Evolutionary conservation across 164 flowering plant species (phyloP), one percentile per base, ranked within the genome.

Genomic region (Piper betle): DNA sequence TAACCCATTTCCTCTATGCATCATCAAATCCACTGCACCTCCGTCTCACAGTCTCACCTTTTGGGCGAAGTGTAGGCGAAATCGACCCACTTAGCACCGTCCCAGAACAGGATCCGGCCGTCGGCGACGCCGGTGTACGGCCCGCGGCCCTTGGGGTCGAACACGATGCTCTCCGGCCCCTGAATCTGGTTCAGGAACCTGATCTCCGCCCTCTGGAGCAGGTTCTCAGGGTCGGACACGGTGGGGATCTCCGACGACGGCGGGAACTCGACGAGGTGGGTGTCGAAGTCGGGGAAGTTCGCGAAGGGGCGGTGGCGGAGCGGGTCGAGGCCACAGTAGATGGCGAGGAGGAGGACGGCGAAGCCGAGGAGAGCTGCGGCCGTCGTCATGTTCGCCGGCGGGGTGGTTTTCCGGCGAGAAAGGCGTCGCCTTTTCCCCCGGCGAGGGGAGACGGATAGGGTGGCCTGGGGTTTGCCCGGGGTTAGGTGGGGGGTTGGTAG

Each of bases 41-140:
- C 3, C 11, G 11, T 5, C 11, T 10, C 50, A 15, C 15, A 2
- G 11, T 46, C 11, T 53, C 63, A 74, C 75, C 72, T 66, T 55
- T 68, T 67, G 5, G 75, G 58, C 15, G 75, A 75, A 64, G 78
- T 75, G 52, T 58, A 64, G 1, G 78, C 75, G 41, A 75, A 75
- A 55, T 75, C 78, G 6, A 58, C 69, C 78, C 78, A 75, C 5
- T 68, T 42, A 18, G 69, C 54, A 52, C 78, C 73, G 13, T 69
- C 69, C 78, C 78, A 75, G 68, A 75, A 72, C 39, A 75, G n/a
- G 58, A 92, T 58, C 54, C 98, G 64, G 4, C 98, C 99, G 54
- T 93, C 97, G 42, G 99, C 94, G 15, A 93, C 80, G 18, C 99
- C 96, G 1, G 97, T 86, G 69, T 93, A 90, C 15, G 97, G 99